A percentile compares a stretch with the other conserved stretches of the same genome.
phyloP scores from a whole-genome alignment of 1,284 basidiomycete genomes.

The Moesziomyces sp. region DNA sequence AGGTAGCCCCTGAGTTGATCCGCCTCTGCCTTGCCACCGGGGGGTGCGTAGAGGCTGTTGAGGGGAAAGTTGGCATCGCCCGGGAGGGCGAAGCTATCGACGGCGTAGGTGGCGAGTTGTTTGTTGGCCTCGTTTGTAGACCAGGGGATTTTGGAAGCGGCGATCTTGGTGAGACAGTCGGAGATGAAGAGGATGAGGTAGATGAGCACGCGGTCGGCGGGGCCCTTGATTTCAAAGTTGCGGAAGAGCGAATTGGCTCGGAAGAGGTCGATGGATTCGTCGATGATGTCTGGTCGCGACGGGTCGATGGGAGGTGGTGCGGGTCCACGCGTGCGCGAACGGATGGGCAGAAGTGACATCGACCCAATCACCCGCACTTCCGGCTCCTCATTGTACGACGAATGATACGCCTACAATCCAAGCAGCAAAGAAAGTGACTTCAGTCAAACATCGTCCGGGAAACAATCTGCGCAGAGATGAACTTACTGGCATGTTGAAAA shows the following conservation, averaged over 20 bases:
- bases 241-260: constrained; percentile 98
- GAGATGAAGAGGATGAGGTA: constrained; percentile 98
- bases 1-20: constrained; percentile 91
- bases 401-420: constrained; percentile 78
- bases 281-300: constrained; percentile 86
- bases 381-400: constrained; percentile 86
- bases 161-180: constrained; percentile 81
- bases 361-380: constrained; percentile 88
- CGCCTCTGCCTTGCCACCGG: constrained; percentile 82
- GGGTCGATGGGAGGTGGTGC: constrained; percentile 82
- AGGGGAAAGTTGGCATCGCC: constrained; percentile 95
- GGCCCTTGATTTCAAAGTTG: constrained; percentile 99
- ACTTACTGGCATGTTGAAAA: constrained; percentile 13
- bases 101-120: constrained; percentile 84
- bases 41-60: constrained; percentile 89
- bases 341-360: constrained; percentile 88
- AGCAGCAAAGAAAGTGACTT: neutral
- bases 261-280: constrained; percentile 96
- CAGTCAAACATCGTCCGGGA: neutral
- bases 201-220: constrained; percentile 94
- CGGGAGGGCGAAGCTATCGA: constrained; percentile 90
- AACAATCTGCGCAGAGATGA: too few relatives aligned
- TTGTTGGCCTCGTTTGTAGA: constrained; percentile 82
- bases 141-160: constrained; percentile 59
- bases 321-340: constrained; percentile 88